Percentiles rank a stretch among this genome's conserved stretches.
phyloP scores from a whole-genome alignment of 805 yeast genomes.

The Komagataella mondaviorum region DNA sequence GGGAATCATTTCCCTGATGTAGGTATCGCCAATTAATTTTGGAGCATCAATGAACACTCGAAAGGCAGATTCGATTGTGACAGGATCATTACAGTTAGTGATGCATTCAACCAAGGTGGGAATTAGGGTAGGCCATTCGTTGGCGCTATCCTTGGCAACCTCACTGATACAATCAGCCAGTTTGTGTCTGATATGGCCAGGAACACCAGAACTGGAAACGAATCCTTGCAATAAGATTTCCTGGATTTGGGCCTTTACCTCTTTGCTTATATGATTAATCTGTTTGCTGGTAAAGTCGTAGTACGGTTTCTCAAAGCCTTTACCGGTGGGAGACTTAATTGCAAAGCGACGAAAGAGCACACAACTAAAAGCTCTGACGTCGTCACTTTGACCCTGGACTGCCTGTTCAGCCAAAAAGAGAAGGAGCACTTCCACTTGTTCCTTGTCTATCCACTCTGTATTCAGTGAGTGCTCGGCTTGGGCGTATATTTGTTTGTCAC shows the following conservation, averaged over 20 bases:
- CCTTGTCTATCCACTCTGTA: slow-evolving; percentile 59
- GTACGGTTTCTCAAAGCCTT: slow-evolving; percentile 14
- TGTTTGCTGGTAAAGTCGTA: slow-evolving; percentile 62
- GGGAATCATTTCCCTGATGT: slow-evolving; percentile 40
- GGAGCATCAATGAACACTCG: slow-evolving; percentile 83
- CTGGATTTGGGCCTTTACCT: slow-evolving; percentile 51
- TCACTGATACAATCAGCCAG: slow-evolving; percentile 91
- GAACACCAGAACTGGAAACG: slow-evolving; percentile 32
- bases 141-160: slow-evolving; percentile 58
- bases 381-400: slow-evolving; percentile 42
- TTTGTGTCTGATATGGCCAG: slow-evolving; percentile 78
- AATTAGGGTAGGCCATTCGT: slow-evolving; percentile 66
- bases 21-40: slow-evolving; percentile 41
- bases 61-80: slow-evolving; percentile 81
- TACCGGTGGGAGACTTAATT: slow-evolving; percentile 58
- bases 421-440: slow-evolving; percentile 56
- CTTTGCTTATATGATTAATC: slow-evolving; percentile 52
- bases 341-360: slow-evolving; percentile 85
- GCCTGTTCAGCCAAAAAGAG: slow-evolving; percentile 77
- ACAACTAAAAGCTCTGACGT: slow-evolving; percentile 62
- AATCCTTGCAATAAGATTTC: slow-evolving; percentile 62
- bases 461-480: slow-evolving; percentile 63
- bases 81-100: slow-evolving; percentile 28
- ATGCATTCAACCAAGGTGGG: slow-evolving; percentile 64
- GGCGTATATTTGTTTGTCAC: slow-evolving; percentile 3